phyloP scores from a whole-genome alignment of 331 rosid genomes.

The Quercus phellos region DNA sequence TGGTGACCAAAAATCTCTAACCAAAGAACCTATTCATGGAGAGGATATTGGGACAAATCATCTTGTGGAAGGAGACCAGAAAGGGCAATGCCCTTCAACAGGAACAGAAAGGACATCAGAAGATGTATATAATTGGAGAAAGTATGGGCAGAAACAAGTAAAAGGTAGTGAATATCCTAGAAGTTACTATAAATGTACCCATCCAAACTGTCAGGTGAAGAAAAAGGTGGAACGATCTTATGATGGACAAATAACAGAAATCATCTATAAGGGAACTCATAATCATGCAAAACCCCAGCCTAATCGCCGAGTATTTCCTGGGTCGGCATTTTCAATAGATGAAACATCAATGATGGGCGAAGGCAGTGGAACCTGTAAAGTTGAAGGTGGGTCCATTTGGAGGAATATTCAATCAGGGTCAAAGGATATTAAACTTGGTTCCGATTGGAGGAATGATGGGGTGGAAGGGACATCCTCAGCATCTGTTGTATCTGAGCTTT shows the following conservation, averaged over 20 bases:
- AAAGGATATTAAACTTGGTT: conserved; percentile 33
- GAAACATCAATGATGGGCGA: conserved; percentile 48
- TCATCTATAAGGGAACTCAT: conserved; percentile 77
- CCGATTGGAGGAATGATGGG: conserved; percentile 51
- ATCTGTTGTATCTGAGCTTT: conserved; percentile 50
- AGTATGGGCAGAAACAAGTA: conserved; percentile 93
- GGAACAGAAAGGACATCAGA: conserved; percentile 55
- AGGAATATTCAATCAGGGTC: conserved; percentile 39
- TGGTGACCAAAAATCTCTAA: conserved; percentile 28
- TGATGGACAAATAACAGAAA: conserved; percentile 87
- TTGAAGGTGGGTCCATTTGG: conserved; percentile 48
- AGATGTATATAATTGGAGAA: conserved; percentile 93
- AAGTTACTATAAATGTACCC: conserved; percentile 84
- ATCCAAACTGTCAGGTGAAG: conserved; percentile 77
- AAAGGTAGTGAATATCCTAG: conserved; percentile 93
- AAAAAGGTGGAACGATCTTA: conserved; percentile 83
- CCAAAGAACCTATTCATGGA: conserved; percentile 24
- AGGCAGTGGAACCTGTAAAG: conserved; percentile 41
- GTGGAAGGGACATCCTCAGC: conserved; percentile 62
- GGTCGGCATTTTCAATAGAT: conserved; percentile 38
- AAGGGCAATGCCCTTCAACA: conserved; percentile 30
- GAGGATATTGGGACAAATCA: conserved; percentile 32
- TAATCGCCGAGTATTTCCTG: conserved; percentile 43
- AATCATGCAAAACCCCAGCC: conserved; percentile 62
- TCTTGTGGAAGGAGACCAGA: conserved; percentile 42